Evolutionary conservation across 805 yeast genomes (phyloP).

Genomic region (Saccharomycopsis guyanensis): DNA sequence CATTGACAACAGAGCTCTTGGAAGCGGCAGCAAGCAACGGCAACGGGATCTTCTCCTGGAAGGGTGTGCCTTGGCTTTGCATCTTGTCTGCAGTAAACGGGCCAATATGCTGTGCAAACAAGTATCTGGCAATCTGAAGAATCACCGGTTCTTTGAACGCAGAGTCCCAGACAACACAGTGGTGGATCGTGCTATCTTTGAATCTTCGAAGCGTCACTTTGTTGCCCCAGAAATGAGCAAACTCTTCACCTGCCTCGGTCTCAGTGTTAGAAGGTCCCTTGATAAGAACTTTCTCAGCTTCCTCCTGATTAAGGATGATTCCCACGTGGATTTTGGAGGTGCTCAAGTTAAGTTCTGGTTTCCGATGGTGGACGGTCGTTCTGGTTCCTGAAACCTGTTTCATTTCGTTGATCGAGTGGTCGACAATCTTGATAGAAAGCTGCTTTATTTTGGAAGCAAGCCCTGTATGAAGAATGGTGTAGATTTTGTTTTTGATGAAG

Average conservation of each 20-base stretch:
- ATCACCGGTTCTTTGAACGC: constrained; percentile 54
- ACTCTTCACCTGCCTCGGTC: constrained; percentile 50
- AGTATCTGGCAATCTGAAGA: constrained; percentile 54
- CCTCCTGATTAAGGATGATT: constrained; percentile 57
- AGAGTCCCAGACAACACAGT: constrained; percentile 80
- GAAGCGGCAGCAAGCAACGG: constrained; percentile 54
- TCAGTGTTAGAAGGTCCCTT: constrained; percentile 71
- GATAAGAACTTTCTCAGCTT: constrained; percentile 74
- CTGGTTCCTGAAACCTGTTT: constrained; percentile 15
- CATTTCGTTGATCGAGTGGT: constrained; percentile 12
- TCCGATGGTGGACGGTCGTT: constrained; percentile 36
- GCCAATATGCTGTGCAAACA: constrained; percentile 56
- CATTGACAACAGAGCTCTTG: constrained; percentile 42
- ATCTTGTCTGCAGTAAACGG: constrained; percentile 34
- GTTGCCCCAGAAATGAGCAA: constrained; percentile 84
- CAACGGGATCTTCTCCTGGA: constrained; percentile 47
- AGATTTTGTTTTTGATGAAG: constrained; percentile 53
- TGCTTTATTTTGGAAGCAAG: constrained; percentile 39
- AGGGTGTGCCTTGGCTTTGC: constrained; percentile 33
- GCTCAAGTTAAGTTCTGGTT: constrained; percentile 33
- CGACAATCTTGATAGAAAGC: constrained; percentile 15
- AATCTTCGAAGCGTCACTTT: constrained; percentile 82
- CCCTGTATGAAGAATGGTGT: constrained; percentile 48
- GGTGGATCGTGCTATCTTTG: constrained; percentile 84
- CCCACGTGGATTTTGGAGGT: constrained; percentile 44